phyloP scores from a whole-genome alignment of 352 stramenopile species.

The Blastocystis sp. region DNA sequence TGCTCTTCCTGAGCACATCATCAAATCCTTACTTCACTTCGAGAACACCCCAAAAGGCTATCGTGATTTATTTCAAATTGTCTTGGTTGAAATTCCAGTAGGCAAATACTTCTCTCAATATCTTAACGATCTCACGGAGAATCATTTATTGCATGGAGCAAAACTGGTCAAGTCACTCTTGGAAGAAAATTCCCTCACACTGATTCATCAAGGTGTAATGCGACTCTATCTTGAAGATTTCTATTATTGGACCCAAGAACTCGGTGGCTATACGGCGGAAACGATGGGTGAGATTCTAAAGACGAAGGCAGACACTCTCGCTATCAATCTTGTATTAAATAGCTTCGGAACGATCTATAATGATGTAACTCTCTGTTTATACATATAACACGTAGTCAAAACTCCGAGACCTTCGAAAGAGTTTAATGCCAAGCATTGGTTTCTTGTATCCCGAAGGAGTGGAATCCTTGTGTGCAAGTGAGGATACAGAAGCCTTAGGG shows the following conservation, averaged over 20 bases:
- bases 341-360: constrained; percentile 89
- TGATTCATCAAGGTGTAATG: constrained; percentile 97
- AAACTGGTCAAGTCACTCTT: constrained; percentile 87
- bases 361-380: constrained; percentile 72
- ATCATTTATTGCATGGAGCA: constrained; percentile 61
- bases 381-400: neutral
- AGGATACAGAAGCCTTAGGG: constrained; percentile 81
- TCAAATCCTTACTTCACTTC: constrained; percentile 96
- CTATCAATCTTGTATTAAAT: constrained; percentile 99
- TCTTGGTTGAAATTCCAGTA: constrained; percentile 97
- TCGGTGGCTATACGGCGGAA: constrained; percentile 89
- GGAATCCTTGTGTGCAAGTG: constrained; percentile 85
- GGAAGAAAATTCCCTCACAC: constrained; percentile 97
- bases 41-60: constrained; percentile 94
- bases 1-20: constrained; percentile 97
- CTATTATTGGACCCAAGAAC: constrained; percentile 86
- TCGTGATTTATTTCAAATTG: constrained; percentile 96
- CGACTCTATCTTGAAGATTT: constrained; percentile 94
- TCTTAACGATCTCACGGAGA: constrained; percentile 85
- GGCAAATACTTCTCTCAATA: constrained; percentile 88
- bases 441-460: constrained; percentile 93
- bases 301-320: constrained; percentile 90
- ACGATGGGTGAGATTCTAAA: constrained; percentile 94
- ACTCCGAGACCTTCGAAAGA: constrained; percentile 90
- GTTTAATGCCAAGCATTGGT: constrained; percentile 93